Evolutionary conservation across 2,329 filamentous ascomycete species (phyloP).

Genomic region (Alternaria gaisen): DNA sequence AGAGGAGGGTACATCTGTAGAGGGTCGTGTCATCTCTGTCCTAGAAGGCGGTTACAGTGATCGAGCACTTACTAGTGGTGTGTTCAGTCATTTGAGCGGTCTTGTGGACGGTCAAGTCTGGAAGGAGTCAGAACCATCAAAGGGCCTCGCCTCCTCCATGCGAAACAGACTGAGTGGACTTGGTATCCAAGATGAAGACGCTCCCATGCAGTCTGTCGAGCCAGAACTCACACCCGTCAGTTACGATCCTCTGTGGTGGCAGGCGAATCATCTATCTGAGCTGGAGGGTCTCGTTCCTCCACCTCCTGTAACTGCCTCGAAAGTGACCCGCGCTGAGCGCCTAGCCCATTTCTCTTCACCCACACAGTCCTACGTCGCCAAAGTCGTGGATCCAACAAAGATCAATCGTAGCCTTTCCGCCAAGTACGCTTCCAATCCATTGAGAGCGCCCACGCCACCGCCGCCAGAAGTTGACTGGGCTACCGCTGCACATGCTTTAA

Average conservation of each 20-base stretch:
- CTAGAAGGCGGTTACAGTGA: slow-evolving; percentile 97
- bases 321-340: slow-evolving; percentile 66
- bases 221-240: slow-evolving; percentile 28
- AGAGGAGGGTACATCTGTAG: slow-evolving; percentile 78
- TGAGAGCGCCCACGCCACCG: slow-evolving; percentile 68
- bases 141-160: slow-evolving; percentile 68
- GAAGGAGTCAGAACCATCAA: slow-evolving; percentile 42
- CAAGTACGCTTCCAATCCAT: slow-evolving; percentile 44
- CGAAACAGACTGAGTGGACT: slow-evolving; percentile 59
- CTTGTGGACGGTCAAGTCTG: slow-evolving; percentile 67
- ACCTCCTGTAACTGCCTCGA: slow-evolving; percentile 58
- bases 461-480: slow-evolving; percentile 87
- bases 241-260: slow-evolving; percentile 59
- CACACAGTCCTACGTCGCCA: slow-evolving; percentile 86
- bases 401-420: slow-evolving; percentile 71
- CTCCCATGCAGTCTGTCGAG: slow-evolving; percentile 29
- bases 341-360: slow-evolving; percentile 82
- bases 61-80: slow-evolving; percentile 84
- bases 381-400: slow-evolving; percentile 73
- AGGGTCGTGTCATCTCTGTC: slow-evolving; percentile 89
- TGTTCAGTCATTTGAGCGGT: slow-evolving; percentile 89
- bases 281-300: slow-evolving; percentile 48
- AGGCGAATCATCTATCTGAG: slow-evolving; percentile 41
- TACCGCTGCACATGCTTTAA: slow-evolving; percentile 82
- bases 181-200: slow-evolving; percentile 38